A percentile compares a stretch with the other conserved stretches of the same genome.
Evolutionary conservation across 2,329 filamentous ascomycete species (phyloP).

Genomic region (Fonsecaea nubica): DNA sequence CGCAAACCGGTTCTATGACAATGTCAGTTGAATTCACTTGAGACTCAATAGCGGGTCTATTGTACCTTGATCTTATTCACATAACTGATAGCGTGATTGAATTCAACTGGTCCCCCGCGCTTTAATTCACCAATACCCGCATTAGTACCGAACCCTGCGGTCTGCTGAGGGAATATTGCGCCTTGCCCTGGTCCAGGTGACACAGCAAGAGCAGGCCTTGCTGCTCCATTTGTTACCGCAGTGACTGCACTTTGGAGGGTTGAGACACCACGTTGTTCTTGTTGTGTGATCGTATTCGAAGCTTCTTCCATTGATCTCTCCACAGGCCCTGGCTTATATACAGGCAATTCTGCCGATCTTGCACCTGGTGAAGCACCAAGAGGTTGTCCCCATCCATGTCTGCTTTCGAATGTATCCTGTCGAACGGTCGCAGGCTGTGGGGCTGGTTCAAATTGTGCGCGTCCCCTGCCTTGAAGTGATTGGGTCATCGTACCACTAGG

Average conservation of each 20-base stretch:
- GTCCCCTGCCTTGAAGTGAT: slow-evolving; percentile 67
- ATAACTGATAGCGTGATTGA: slow-evolving; percentile 99
- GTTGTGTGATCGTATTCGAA: slow-evolving; percentile 32
- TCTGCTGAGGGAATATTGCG: slow-evolving; percentile 41
- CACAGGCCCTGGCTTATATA: slow-evolving; percentile 26
- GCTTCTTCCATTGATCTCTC: slow-evolving; percentile 35
- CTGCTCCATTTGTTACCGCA: slow-evolving; percentile 60
- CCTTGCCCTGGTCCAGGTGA: slow-evolving; percentile 51
- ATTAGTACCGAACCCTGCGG: slow-evolving; percentile 60
- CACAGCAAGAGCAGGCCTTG: slow-evolving; percentile 56
- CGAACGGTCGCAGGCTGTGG: slow-evolving; percentile 20
- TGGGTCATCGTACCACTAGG: slow-evolving; percentile 97
- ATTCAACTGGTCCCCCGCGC: slow-evolving; percentile 93
- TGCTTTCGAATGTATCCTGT: slow-evolving; percentile 36
- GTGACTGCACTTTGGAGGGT: slow-evolving; percentile 71
- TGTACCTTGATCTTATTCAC: slow-evolving; percentile 98
- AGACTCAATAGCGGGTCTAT: background rate
- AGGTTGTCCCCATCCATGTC: slow-evolving; percentile 38
- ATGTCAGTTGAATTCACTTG: slow-evolving; percentile 7
- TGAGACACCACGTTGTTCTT: slow-evolving; percentile 39
- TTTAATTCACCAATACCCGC: slow-evolving; percentile 61
- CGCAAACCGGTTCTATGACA: slow-evolving; percentile 84
- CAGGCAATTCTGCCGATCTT: slow-evolving; percentile 39
- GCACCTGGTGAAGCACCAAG: slow-evolving; percentile 43
- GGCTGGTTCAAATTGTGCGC: slow-evolving; percentile 42